Conservation (phyloP, 768 basidiomycete species). For the Thelephora ganbajun region DNA sequence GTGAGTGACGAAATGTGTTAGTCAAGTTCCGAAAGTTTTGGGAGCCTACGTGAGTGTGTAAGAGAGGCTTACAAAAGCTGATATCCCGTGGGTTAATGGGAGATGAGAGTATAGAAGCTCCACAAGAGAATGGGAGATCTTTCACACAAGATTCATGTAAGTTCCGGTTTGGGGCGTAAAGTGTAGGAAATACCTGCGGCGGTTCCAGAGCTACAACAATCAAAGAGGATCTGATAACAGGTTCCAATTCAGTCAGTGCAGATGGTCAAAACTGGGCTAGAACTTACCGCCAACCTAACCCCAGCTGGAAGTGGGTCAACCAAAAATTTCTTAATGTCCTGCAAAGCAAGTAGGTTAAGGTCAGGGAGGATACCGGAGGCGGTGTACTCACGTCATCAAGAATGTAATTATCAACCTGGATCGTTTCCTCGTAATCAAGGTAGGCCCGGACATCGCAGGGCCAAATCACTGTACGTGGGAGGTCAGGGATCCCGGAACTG, state of each 20-base stretch:
- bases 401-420: constrained; percentile 10
- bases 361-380: not conserved
- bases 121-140: not conserved
- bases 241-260: not conserved
- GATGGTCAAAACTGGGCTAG: not conserved
- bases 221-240: constrained; percentile 13
- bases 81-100: not conserved
- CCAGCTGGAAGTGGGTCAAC: constrained; percentile 12
- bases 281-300: constrained; percentile 10
- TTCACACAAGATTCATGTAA: not conserved
- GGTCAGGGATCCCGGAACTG: not conserved
- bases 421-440: not conserved
- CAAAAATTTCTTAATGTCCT: constrained; percentile 13
- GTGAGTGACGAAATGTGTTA: too few relatives aligned
- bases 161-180: not conserved
- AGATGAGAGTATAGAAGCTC: not conserved
- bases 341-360: not conserved
- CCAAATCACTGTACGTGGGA: constrained; percentile 9
- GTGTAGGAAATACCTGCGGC: constrained; percentile 6
- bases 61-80: too few relatives aligned
- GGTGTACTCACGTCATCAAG: constrained; percentile 13
- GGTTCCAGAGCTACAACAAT: constrained; percentile 16
- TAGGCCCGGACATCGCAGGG: constrained; percentile 9
- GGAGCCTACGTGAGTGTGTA: too few relatives aligned
- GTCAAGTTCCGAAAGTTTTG: too few relatives aligned